Percentiles rank a stretch among this genome's conserved stretches.
Conservation (phyloP, 805 yeast genomes). For the Candida ficus region DNA sequence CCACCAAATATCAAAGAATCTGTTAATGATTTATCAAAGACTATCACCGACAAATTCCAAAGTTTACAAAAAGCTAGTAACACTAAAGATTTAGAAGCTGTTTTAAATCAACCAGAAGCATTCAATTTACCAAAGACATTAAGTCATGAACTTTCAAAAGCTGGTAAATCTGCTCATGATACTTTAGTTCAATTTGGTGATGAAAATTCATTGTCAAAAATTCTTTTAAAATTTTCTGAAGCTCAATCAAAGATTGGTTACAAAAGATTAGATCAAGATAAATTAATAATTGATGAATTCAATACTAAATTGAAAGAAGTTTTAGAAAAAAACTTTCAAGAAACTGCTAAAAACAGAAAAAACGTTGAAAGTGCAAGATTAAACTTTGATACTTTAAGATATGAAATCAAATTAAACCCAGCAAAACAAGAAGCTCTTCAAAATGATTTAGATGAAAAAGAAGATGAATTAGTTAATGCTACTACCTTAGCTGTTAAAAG, state of each 20-base stretch:
- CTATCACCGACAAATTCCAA: constrained; percentile 48
- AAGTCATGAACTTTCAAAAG: constrained; percentile 61
- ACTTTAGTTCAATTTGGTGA: constrained; percentile 30
- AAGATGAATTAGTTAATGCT: constrained; percentile 76
- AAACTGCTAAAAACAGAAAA: constrained; percentile 55
- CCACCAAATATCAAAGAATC: constrained; percentile 77
- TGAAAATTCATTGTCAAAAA: constrained; percentile 23
- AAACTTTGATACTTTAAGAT: constrained; percentile 64
- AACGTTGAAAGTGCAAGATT: constrained; percentile 66
- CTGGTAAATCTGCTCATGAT: constrained; percentile 47
- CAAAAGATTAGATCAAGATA: constrained; percentile 67
- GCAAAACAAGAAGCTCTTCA: constrained; percentile 17
- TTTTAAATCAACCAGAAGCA: constrained; percentile 4
- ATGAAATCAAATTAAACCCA: constrained; percentile 39
- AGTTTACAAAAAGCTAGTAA: constrained; percentile 60
- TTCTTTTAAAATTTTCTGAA: constrained; percentile 43
- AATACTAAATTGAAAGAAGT: constrained; percentile 49
- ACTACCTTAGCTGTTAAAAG: constrained; percentile 74
- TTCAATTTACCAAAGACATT: constrained; percentile 58
- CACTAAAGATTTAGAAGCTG: constrained; percentile 58
- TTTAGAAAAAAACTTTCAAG: constrained; percentile 53
- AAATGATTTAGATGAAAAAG: constrained; percentile 38
- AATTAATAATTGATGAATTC: constrained; percentile 52
- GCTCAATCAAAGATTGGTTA: constrained; percentile 59
- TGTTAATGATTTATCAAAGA: constrained; percentile 53